phyloP scores from a whole-genome alignment of 306 rosid genomes.

The Alnus rubra region DNA sequence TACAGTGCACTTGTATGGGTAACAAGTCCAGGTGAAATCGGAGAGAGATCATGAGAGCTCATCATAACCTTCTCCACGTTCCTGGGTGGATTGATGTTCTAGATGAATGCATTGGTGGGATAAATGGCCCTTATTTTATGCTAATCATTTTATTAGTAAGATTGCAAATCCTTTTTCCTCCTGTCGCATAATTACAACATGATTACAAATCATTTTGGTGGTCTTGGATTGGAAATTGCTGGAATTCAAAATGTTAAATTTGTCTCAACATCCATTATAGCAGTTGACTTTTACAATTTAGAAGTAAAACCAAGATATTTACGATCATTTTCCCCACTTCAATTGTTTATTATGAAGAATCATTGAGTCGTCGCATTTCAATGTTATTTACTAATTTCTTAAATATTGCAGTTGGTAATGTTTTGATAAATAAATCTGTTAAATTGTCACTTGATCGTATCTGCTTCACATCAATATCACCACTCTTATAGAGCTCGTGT shows the following conservation, averaged over 20 bases:
- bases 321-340: background rate
- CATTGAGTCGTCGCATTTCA: no score
- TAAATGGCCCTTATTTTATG: background rate
- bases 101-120: background rate
- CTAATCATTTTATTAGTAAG: background rate
- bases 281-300: background rate
- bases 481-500: no score
- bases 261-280: background rate
- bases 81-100: background rate
- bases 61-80: background rate
- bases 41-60: background rate
- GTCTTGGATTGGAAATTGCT: background rate
- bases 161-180: background rate
- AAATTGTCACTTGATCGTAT: no score
- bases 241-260: background rate
- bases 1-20: no score
- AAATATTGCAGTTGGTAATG: no score
- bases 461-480: no score
- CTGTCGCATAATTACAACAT: background rate
- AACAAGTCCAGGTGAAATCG: background rate
- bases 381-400: no score
- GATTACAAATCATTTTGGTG: background rate
- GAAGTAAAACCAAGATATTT: background rate
- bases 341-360: no score
- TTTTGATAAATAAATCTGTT: no score